phyloP scores from a whole-genome alignment of 257 asterid genomes.

The Verbascum thapsus region DNA sequence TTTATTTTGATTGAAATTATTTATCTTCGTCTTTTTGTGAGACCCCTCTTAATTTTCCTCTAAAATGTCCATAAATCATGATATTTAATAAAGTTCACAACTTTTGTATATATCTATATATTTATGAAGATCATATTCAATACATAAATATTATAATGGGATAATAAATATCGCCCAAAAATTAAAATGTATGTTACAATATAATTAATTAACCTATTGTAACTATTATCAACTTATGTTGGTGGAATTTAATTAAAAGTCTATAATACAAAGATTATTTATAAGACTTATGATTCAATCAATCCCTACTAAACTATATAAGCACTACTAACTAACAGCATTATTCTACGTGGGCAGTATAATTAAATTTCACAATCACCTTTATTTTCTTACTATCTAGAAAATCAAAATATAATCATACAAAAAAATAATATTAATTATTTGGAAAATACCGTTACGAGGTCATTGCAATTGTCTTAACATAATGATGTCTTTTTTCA shows the following conservation, averaged over 20 bases:
- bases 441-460: constrained; percentile 49
- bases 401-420: not conserved
- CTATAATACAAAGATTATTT: not conserved
- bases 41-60: too few relatives aligned
- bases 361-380: not conserved
- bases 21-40: too few relatives aligned
- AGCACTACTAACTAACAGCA: constrained; percentile 19
- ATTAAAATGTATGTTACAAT: too few relatives aligned
- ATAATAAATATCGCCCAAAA: too few relatives aligned
- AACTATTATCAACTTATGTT: too few relatives aligned
- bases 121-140: too few relatives aligned
- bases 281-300: not conserved
- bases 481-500: constrained; percentile 38
- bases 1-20: too few relatives aligned
- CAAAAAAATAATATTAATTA: constrained; percentile 22
- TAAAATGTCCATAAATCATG: too few relatives aligned
- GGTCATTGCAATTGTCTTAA: constrained; percentile 43
- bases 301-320: not conserved
- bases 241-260: not conserved
- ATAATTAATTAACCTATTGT: too few relatives aligned
- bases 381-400: not conserved
- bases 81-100: too few relatives aligned
- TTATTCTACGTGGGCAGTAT: constrained; percentile 8
- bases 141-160: too few relatives aligned
- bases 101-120: too few relatives aligned